A percentile compares a stretch with the other conserved stretches of the same genome.
Conservation (phyloP, 768 basidiomycete genomes). For the Saitozyma sp. region DNA sequence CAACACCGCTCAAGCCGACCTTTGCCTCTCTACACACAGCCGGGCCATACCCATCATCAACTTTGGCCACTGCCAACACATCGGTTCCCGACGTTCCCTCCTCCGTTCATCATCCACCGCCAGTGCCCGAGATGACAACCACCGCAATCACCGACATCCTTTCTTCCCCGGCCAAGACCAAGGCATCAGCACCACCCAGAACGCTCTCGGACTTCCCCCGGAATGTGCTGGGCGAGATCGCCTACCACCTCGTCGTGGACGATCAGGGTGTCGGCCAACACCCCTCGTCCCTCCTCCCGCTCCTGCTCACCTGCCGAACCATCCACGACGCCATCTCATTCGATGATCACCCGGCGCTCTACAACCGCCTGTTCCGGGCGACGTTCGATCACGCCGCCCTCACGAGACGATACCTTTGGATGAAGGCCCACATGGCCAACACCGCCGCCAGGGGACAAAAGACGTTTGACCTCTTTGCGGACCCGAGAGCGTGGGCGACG, state of each 20-base stretch:
- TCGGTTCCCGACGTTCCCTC: no score
- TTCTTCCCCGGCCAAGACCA: no score
- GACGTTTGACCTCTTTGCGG: constrained; percentile 35
- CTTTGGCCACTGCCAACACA: no score
- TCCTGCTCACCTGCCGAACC: constrained; percentile 25
- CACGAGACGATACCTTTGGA: constrained; percentile 40
- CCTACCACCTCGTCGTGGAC: constrained; percentile 29
- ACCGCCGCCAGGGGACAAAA: constrained; percentile 13
- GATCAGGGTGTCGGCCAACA: constrained; percentile 8
- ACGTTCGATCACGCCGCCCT: constrained; percentile 48
- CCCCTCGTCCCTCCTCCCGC: constrained; percentile 32
- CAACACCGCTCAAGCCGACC: no score
- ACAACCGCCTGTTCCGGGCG: constrained; percentile 35
- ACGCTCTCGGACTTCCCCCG: constrained; percentile 19
- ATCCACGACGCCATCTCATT: constrained; percentile 35
- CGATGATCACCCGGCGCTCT: constrained; percentile 42
- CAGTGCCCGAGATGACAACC: no score
- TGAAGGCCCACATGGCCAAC: constrained; percentile 17
- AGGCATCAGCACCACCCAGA: not conserved
- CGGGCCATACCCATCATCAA: no score
- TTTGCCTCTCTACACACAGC: no score
- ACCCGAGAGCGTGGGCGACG: constrained; percentile 39
- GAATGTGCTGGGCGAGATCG: constrained; percentile 25
- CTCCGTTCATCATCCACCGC: no score
- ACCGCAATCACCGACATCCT: no score